Conservation (phyloP, 352 stramenopile species). For the Proteromonas lacertae region DNA sequence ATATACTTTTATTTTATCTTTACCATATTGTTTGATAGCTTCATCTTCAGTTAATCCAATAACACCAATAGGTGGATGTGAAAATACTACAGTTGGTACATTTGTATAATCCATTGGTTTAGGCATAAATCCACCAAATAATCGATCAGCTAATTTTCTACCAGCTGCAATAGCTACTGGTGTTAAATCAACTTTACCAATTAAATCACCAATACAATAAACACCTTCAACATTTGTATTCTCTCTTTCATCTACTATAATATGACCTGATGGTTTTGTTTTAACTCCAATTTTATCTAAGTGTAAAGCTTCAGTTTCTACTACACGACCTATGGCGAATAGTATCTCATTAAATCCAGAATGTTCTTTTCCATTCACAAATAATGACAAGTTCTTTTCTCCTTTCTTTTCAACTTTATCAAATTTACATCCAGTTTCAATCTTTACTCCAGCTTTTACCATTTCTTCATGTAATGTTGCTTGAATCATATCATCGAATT, state of each 20-base stretch:
- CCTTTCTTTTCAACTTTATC: slow-evolving; percentile 31
- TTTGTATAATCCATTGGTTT: slow-evolving; percentile 42
- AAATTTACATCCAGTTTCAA: slow-evolving; percentile 6
- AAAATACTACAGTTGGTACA: slow-evolving; percentile 82
- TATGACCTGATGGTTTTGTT: slow-evolving; percentile 25
- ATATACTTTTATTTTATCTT: slow-evolving; percentile 73
- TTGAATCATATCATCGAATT: slow-evolving; percentile 6
- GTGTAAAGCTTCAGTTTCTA: slow-evolving; percentile 31
- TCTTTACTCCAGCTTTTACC: slow-evolving; percentile 16
- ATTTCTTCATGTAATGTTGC: slow-evolving; percentile 19
- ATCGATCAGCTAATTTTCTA: slow-evolving; percentile 25
- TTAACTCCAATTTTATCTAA: slow-evolving; percentile 33
- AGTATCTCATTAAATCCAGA: slow-evolving; percentile 18
- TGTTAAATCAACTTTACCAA: slow-evolving; percentile 33
- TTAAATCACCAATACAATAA: slow-evolving; percentile 34
- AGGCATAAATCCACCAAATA: slow-evolving; percentile 5
- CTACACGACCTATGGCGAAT: slow-evolving; percentile 44
- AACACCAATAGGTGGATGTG: slow-evolving; percentile 69
- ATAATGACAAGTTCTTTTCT: slow-evolving; percentile 33
- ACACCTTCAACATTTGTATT: too few species aligned
- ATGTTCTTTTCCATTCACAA: slow-evolving; percentile 6
- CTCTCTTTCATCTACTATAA: slow-evolving; percentile 37
- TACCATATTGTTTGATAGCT: slow-evolving; percentile 49
- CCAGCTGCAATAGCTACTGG: slow-evolving; percentile 57
- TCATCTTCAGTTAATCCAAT: slow-evolving; percentile 61